These are phyloP conservation scores for Fusarium cicatricum DNA, from an alignment of 2,329 filamentous ascomycete species.

Conservation along the genomic window DNA sequence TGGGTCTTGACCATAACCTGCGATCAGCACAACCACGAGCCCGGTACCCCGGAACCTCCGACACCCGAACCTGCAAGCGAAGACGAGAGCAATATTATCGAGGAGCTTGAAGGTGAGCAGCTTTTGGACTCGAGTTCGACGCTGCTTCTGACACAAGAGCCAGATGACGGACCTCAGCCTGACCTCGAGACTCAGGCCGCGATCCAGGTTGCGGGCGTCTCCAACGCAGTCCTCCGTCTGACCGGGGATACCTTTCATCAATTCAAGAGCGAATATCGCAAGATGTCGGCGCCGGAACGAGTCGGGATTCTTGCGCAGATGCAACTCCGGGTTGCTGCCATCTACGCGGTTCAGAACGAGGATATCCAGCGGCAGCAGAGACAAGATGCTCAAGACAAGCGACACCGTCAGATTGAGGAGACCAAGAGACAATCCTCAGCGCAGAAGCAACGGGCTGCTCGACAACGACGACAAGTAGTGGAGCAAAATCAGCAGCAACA, in stretches of 20 bases:
- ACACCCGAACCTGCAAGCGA: constrained; percentile 47
- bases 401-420: constrained; percentile 51
- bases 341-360: constrained; percentile 56
- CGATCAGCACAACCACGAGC: constrained; percentile 56
- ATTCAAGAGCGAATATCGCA: constrained; percentile 54
- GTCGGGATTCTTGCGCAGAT: constrained; percentile 50
- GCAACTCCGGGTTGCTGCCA: constrained; percentile 54
- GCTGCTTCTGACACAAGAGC: constrained; percentile 23
- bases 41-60: constrained; percentile 54
- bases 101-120: constrained; percentile 37
- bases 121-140: constrained; percentile 14
- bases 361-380: constrained; percentile 52
- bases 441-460: constrained; percentile 38
- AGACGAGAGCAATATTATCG: constrained; percentile 45
- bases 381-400: constrained; percentile 49
- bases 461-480: constrained; percentile 38
- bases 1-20: constrained; percentile 56
- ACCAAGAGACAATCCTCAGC: constrained; percentile 38
- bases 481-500: constrained; percentile 41
- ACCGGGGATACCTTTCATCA: constrained; percentile 55
- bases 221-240: constrained; percentile 49
- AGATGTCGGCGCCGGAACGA: constrained; percentile 52
- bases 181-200: constrained; percentile 50
- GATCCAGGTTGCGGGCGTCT: constrained; percentile 52
- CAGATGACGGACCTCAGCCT: constrained; percentile 44